Base-by-base conservation (phyloP, 2,329 filamentous ascomycete species). In the Emergomyces pasteurianus region DNA sequence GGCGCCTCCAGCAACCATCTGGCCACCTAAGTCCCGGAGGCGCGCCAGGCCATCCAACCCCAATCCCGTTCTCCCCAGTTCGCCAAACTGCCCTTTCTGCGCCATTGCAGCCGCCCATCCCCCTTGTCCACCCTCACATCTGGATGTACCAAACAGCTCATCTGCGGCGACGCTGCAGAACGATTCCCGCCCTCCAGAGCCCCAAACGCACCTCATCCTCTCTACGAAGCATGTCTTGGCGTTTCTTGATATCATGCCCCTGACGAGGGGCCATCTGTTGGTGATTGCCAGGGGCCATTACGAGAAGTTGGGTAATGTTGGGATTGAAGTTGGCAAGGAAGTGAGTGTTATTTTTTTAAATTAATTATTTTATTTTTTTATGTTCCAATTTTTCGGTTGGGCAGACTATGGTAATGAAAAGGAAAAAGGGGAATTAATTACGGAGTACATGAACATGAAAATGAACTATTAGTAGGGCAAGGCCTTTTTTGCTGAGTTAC, bases 221-320 rank as follows among this genome's bases (percentile, higher is more conserved):
- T 89, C 89, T 2, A 94, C 89, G 0, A 85, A 85, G 1, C 74
- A 85, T 63, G 84, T 94, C 34, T 77, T 97, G 64, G 91, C 91
- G 49, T 97, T 97, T 75, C 81, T 97, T 67, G 92, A 97, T 76
- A 96, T 96, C 69, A 83, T 95, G 78, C 94, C 94, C 0, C 83
- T 97, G 58, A 88, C 89, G 0, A 80, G 80, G 0, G 92, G 92
- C 1, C 92, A 97, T 78, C 75, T 96, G 7, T 82, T 97, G 0
- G 81, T 97, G 40, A 89, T 87, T 60, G 88, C 91, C 9, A 83
- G 94, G 47, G 71, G 78, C 42, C 94, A 97, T 78, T 83, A 85
- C 61, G 83, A 86, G 64, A 95, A 92, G 71, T 79, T 96, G 43
- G 86, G 84, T 2, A 88, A 92, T 70, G 80, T 92, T 58, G 80